A percentile compares a stretch with the other conserved stretches of the same genome.
Conservation (phyloP, 2,329 filamentous ascomycete genomes). For the Aspergillus sp. region DNA sequence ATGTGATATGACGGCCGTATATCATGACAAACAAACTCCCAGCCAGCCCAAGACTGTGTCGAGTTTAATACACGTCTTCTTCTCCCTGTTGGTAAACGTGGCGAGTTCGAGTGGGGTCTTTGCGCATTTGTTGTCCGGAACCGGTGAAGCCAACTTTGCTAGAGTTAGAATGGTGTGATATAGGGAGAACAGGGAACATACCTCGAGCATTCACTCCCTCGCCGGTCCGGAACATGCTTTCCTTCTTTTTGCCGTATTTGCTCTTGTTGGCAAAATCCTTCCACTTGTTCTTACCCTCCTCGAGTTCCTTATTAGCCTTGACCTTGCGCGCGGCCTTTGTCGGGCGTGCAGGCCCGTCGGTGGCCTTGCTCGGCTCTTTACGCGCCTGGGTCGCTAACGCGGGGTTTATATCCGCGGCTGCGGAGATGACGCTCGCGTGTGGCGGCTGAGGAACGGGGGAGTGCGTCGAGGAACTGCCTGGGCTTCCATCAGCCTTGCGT, state of each 20-base stretch:
- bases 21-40: not conserved
- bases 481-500: conserved; percentile 81
- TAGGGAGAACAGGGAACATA: conserved; percentile 44
- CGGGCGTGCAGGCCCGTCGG: conserved; percentile 62
- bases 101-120: conserved; percentile 79
- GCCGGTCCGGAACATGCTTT: conserved; percentile 95
- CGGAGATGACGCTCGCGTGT: conserved; percentile 64
- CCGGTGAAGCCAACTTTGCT: conserved; percentile 88
- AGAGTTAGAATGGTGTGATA: conserved; percentile 23
- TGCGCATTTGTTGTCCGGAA: conserved; percentile 93
- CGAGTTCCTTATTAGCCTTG: conserved; percentile 89
- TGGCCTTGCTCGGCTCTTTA: conserved; percentile 66
- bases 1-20: conserved; percentile 2
- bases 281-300: conserved; percentile 92
- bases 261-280: conserved; percentile 84
- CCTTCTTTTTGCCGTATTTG: conserved; percentile 80
- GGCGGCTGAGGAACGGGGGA: conserved; percentile 46
- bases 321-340: conserved; percentile 74
- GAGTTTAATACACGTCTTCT: conserved; percentile 60
- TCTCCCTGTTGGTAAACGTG: conserved; percentile 83
- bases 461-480: conserved; percentile 55
- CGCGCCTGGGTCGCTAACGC: conserved; percentile 67
- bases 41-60: not conserved
- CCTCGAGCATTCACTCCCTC: conserved; percentile 85
- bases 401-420: conserved; percentile 68